Percentiles rank a stretch among this genome's conserved stretches.
Evolutionary conservation across 2,329 filamentous ascomycete genomes (phyloP).

Genomic region (Fusarium buxicola): DNA sequence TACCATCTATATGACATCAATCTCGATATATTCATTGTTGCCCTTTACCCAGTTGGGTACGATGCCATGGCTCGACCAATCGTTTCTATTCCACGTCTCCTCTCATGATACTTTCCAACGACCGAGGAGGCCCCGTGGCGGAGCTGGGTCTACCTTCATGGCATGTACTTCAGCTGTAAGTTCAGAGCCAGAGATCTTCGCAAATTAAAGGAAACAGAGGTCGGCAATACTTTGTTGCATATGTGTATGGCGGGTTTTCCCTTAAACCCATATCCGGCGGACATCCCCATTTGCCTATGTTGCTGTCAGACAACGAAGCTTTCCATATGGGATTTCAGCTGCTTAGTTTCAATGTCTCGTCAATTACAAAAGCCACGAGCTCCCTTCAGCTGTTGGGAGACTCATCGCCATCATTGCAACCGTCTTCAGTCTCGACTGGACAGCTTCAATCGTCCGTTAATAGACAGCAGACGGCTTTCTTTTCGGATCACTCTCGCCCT

Average conservation of each 20-base stretch:
- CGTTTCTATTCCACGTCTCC: not conserved
- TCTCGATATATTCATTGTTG: not conserved
- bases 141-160: not conserved
- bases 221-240: not conserved
- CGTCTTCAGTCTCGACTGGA: not conserved
- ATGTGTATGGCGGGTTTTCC: slow-evolving; percentile 7
- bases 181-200: not conserved
- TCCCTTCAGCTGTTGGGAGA: not conserved
- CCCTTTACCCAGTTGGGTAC: not conserved
- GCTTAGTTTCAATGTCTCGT: not conserved
- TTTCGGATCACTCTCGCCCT: not conserved
- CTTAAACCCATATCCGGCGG: not conserved
- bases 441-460: not conserved
- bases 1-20: slow-evolving; percentile 1
- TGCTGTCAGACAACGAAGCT: not conserved
- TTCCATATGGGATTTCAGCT: not conserved
- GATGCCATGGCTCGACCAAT: not conserved
- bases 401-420: not conserved
- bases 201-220: not conserved
- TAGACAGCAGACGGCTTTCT: not conserved
- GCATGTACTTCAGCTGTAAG: not conserved
- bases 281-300: not conserved
- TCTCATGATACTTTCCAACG: not conserved
- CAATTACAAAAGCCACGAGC: not conserved
- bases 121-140: not conserved